Evolutionary conservation across 139 green algal genomes (phyloP).

Genomic region (Tetradesmus lagerheimii): DNA sequence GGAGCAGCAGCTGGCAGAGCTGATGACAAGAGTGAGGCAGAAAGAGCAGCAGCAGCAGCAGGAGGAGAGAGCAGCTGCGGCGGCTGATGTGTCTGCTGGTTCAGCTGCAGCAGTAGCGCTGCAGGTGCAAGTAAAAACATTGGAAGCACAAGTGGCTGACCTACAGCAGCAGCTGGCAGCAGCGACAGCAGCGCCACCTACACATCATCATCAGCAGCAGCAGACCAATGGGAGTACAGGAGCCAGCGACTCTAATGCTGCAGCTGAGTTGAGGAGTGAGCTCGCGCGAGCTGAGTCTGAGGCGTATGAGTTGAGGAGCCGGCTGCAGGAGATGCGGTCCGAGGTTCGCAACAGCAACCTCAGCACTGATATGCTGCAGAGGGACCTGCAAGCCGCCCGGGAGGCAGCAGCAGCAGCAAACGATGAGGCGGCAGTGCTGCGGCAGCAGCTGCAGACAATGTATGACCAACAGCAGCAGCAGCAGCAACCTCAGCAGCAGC

Average conservation of each 20-base stretch:
- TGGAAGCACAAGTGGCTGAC: neutral
- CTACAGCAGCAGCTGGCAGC: slow-evolving; percentile 41
- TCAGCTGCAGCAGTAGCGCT: neutral
- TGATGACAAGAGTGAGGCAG: neutral
- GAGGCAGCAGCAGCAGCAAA: neutral
- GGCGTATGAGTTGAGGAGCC: neutral
- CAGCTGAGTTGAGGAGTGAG: slow-evolving; percentile 1
- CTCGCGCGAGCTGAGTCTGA: neutral
- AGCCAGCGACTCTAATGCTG: too few species aligned
- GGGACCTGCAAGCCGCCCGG: neutral
- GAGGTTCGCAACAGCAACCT: slow-evolving; percentile 36
- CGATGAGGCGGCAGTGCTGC: neutral
- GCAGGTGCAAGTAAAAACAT: neutral
- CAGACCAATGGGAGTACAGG: neutral
- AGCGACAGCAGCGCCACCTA: neutral
- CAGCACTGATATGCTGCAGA: slow-evolving; percentile 30
- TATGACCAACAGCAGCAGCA: neutral
- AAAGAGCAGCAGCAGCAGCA: slow-evolving; percentile 7
- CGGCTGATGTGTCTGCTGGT: neutral
- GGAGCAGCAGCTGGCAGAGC: slow-evolving; percentile 31
- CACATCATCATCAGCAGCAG: neutral
- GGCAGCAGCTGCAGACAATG: slow-evolving; percentile 19
- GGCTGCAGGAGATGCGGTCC: slow-evolving; percentile 1
- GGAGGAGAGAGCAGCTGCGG: neutral
- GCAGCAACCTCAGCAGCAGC: neutral